phyloP scores from a whole-genome alignment of 2,329 filamentous ascomycete species.

The Phaeosphaeriaceae sp. region DNA sequence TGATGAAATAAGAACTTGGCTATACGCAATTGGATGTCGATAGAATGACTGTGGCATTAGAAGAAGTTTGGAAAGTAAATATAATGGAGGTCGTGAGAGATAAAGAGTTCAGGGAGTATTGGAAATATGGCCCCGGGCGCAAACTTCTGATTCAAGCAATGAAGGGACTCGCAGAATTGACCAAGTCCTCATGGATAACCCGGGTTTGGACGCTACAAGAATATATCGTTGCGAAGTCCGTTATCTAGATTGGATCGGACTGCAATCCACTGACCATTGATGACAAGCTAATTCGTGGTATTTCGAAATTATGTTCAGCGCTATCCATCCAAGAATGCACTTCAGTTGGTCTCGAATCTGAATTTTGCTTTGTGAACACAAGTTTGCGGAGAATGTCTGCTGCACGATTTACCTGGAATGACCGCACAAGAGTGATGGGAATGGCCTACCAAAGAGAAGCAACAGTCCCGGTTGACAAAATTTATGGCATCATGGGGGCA shows the following conservation, averaged over 20 bases:
- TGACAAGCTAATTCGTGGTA: not conserved
- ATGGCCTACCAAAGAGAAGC: not conserved
- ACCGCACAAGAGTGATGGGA: not conserved
- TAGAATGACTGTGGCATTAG: too few relatives aligned
- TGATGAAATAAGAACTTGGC: not conserved
- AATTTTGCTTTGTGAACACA: too few relatives aligned
- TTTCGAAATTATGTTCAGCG: not conserved
- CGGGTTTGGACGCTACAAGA: constrained; percentile 1
- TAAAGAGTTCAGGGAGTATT: not conserved
- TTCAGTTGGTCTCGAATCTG: too few relatives aligned
- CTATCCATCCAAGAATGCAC: too few relatives aligned
- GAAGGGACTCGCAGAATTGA: not conserved
- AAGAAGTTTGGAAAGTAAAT: too few relatives aligned
- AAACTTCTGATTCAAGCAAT: not conserved
- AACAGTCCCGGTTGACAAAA: not conserved
- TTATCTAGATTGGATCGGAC: constrained; percentile 1
- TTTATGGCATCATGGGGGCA: constrained; percentile 1
- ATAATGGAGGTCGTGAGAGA: too few relatives aligned
- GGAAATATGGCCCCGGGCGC: not conserved
- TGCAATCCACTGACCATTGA: not conserved
- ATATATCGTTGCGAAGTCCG: not conserved
- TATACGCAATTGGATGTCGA: too few relatives aligned
- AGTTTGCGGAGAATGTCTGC: too few relatives aligned
- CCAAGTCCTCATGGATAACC: not conserved
- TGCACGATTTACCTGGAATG: not conserved